Conservation (phyloP, 2,329 filamentous ascomycete species). For the Xylariaceae sp. region DNA sequence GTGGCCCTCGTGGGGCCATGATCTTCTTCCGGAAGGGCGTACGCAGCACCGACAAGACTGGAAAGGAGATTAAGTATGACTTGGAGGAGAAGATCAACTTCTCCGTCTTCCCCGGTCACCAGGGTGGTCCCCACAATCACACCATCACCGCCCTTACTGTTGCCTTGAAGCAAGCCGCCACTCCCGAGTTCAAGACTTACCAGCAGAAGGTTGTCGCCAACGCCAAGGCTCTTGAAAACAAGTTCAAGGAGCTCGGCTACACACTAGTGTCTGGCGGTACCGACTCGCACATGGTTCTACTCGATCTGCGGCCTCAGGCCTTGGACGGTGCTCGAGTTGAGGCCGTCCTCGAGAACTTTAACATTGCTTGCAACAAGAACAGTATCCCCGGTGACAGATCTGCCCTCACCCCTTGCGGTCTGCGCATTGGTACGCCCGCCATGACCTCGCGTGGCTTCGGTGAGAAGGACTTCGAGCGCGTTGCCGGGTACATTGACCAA, state of each 20-base stretch:
- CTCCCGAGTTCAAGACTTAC: constrained; percentile 90
- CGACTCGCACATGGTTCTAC: constrained; percentile 95
- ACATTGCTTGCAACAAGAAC: constrained; percentile 99
- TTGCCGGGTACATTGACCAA: constrained; percentile 87
- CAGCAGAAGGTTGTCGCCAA: constrained; percentile 92
- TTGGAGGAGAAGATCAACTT: constrained; percentile 97
- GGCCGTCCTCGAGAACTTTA: constrained; percentile 94
- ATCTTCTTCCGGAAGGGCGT: constrained; percentile 99
- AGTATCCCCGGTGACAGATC: constrained; percentile 97
- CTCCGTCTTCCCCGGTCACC: constrained; percentile 98
- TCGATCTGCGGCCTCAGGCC: constrained; percentile 86
- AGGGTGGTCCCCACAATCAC: constrained; percentile 99
- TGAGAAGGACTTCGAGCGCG: constrained; percentile 88
- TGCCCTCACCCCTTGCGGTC: constrained; percentile 89
- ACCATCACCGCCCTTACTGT: constrained; percentile 97
- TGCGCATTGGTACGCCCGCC: constrained; percentile 95
- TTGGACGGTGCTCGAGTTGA: constrained; percentile 96
- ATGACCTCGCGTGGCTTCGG: constrained; percentile 98
- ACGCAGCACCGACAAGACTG: constrained; percentile 88
- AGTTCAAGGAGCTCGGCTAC: constrained; percentile 87
- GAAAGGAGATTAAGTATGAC: constrained; percentile 89
- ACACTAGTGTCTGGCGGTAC: constrained; percentile 95
- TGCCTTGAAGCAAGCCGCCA: constrained; percentile 91
- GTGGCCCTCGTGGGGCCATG: constrained; percentile 97
- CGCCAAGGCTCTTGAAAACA: constrained; percentile 86